Conservation (phyloP, 2,329 filamentous ascomycete genomes). For the Neopestalotiopsis sp. region DNA sequence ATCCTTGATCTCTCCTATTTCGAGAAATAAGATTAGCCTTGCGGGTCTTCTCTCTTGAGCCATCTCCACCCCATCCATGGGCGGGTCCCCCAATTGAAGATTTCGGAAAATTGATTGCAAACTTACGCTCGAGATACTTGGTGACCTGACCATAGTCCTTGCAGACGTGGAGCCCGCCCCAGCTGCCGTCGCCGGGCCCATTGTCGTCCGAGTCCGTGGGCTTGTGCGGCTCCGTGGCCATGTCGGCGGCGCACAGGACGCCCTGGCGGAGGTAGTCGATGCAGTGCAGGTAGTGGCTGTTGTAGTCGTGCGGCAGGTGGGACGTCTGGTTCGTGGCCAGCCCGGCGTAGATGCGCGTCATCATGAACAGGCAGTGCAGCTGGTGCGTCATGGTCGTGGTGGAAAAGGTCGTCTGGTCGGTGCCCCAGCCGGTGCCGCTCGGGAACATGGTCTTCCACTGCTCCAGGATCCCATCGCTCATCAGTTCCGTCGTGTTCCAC, state of each 20-base stretch:
- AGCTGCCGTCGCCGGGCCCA: slow-evolving; percentile 29
- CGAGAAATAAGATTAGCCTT: neutral
- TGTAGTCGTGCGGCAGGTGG: slow-evolving; percentile 31
- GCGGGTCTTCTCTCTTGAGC: neutral
- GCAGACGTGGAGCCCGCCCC: slow-evolving; percentile 30
- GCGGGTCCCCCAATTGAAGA: neutral
- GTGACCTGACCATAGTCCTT: slow-evolving; percentile 30
- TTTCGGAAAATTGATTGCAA: neutral
- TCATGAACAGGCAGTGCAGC: slow-evolving; percentile 43
- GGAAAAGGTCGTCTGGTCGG: slow-evolving; percentile 41
- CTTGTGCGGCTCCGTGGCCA: slow-evolving; percentile 31
- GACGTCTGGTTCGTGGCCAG: slow-evolving; percentile 25
- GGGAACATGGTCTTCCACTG: slow-evolving; percentile 44
- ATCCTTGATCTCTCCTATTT: slow-evolving; percentile 22
- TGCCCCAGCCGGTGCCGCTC: slow-evolving; percentile 40
- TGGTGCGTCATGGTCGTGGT: slow-evolving; percentile 43
- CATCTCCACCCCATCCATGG: too few relatives aligned
- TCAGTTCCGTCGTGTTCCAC: slow-evolving; percentile 42
- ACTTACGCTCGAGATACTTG: slow-evolving; percentile 27
- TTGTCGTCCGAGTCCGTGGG: slow-evolving; percentile 26
- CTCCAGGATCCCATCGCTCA: slow-evolving; percentile 37
- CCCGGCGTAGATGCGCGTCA: slow-evolving; percentile 38
- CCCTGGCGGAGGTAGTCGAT: slow-evolving; percentile 32
- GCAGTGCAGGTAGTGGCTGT: slow-evolving; percentile 29
- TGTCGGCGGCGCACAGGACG: slow-evolving; percentile 30